Conservation (phyloP, 2,329 filamentous ascomycete species). For the Zymoseptoria pseudotritici region DNA sequence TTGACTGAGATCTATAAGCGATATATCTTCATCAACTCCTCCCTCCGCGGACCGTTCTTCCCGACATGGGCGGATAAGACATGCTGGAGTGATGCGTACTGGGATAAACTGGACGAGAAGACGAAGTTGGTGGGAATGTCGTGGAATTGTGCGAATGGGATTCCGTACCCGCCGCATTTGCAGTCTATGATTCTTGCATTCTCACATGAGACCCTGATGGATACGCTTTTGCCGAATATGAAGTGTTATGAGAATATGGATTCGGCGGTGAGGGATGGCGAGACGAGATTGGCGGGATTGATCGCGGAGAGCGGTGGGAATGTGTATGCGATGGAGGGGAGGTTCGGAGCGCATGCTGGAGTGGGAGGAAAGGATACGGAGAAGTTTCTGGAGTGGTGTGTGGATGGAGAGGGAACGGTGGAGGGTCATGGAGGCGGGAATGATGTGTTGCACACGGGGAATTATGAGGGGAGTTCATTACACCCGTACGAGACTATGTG, state of each 20-base stretch:
- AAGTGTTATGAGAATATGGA: constrained; percentile 10
- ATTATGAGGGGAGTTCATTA: constrained; percentile 7
- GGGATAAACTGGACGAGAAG: constrained; percentile 6
- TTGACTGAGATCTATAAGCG: constrained; percentile 9
- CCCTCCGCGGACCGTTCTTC: constrained; percentile 11
- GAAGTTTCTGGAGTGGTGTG: constrained; percentile 15
- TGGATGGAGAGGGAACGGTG: not conserved
- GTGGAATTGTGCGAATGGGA: constrained; percentile 12
- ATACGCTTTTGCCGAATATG: constrained; percentile 8
- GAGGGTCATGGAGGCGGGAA: not conserved
- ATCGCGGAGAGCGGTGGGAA: constrained; percentile 8
- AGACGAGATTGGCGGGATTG: constrained; percentile 2
- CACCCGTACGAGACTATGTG: constrained; percentile 16
- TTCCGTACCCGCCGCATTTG: constrained; percentile 6
- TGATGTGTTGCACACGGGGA: constrained; percentile 8
- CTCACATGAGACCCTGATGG: not conserved
- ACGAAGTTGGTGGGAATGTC: constrained; percentile 11
- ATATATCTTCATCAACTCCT: constrained; percentile 12
- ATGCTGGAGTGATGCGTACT: constrained; percentile 17
- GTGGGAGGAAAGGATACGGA: constrained; percentile 6
- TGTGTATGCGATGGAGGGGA: constrained; percentile 11
- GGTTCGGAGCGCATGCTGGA: constrained; percentile 11
- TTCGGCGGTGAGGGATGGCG: constrained; percentile 6
- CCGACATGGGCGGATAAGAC: constrained; percentile 6
- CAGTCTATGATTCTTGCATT: constrained; percentile 15